These are phyloP conservation scores for Endocarpon pusillum DNA, from an alignment of 495 filamentous ascomycete genomes.

Conservation along the genomic window DNA sequence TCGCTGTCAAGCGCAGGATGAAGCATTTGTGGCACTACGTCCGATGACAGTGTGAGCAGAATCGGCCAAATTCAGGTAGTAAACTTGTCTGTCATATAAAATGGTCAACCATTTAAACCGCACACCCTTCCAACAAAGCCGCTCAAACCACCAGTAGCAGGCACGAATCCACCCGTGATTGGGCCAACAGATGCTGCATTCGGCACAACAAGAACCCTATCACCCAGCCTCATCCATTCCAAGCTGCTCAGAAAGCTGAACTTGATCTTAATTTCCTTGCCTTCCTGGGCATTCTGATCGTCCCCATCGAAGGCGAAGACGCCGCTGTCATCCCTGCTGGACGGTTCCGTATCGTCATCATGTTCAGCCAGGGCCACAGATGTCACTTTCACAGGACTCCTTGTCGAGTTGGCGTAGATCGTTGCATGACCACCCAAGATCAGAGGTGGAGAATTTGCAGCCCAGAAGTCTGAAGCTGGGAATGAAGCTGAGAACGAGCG, in stretches of 20 bases:
- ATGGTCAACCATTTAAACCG: too few species aligned
- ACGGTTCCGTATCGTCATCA: constrained; percentile 23
- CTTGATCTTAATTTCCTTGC: constrained; percentile 39
- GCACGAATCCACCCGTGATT: not conserved
- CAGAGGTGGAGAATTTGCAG: constrained; percentile 23
- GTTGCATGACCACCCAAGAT: constrained; percentile 49
- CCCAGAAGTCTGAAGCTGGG: constrained; percentile 21
- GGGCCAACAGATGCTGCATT: constrained; percentile 16
- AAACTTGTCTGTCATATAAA: too few species aligned
- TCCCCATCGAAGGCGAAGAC: constrained; percentile 17
- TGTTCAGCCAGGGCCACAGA: constrained; percentile 29
- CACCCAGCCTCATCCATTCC: constrained; percentile 76
- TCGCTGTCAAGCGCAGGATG: too few species aligned
- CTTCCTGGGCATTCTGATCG: constrained; percentile 15
- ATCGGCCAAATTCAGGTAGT: too few species aligned
- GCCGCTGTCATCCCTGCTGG: constrained; percentile 42
- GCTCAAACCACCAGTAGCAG: not conserved
- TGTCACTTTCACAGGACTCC: constrained; percentile 56
- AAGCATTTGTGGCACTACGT: too few species aligned
- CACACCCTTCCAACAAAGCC: not conserved
- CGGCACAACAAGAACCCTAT: constrained; percentile 59
- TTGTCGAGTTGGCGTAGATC: constrained; percentile 73
- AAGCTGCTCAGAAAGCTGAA: constrained; percentile 58
- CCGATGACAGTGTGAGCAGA: too few species aligned
- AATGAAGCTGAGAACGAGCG: constrained; percentile 33